Evolutionary conservation across 164 flowering plant genomes (phyloP), one percentile per base, ranked within the genome.

Genomic region (Houttuynia cordata): DNA sequence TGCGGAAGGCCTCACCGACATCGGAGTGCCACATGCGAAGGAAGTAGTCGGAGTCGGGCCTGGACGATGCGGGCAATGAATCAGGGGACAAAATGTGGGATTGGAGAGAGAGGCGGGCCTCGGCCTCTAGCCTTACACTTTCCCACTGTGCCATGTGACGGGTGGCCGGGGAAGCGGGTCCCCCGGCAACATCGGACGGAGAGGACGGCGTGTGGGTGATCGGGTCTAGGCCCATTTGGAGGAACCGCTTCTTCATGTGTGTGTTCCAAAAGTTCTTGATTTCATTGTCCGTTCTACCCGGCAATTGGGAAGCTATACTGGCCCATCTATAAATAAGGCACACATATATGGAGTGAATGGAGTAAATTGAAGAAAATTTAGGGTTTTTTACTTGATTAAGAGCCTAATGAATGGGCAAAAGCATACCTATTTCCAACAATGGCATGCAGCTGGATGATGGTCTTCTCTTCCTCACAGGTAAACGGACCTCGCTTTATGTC

Each of bases 91-190:
- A 50, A 67, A 80, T 62, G 4, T 72, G 56, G 0, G 96, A 84
- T 65, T 82, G 91, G 58, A 60, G 74, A 19, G 97, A 90, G 7
- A 90, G 89, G 30, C 99, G 77, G 19, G 89, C 92, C 74, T 90
- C 97, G 0, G 99, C 99, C 67, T 93, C 94, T 1, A 90, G 91
- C 80, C 96, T 75, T 1, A 96, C 99, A 53, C 86, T 90, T 75
- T 93, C 99, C 99, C 99, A 93, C 54, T 93, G 98, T 0, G 97
- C 83, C 91, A 82, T 86, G 83, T 93, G 97, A 42, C 94, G 87
- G 3, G 86, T 82, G 10, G 83, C 73, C 8, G 81, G 74, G 10
- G 71, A n/a, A 1, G 68, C 49, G 13, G 65, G 24, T 19, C 37
- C 19, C 3, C 51, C 10, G n/a, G 45, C 58, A 18, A 53, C 24